These are phyloP conservation scores for Haplosporangium gracile DNA, from an alignment of 192 early-diverging fungal genomes.

Conservation along the genomic window DNA sequence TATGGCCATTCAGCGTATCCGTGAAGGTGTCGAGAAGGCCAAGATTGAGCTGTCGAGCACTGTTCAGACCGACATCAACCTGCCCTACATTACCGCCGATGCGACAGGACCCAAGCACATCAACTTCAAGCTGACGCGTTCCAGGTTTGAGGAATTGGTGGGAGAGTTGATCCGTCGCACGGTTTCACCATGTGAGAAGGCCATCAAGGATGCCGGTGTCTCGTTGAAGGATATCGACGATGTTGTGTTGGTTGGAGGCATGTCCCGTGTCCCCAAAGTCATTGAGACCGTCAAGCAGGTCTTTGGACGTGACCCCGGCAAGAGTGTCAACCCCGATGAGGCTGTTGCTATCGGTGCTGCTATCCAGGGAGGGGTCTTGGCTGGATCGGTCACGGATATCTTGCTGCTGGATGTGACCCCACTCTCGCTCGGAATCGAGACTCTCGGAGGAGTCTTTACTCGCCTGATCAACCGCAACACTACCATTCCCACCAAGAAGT, in stretches of 20 bases:
- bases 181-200: constrained; percentile 93
- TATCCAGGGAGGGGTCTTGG: constrained; percentile 97
- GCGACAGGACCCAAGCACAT: constrained; percentile 95
- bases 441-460: constrained; percentile 98
- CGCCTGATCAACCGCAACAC: constrained; percentile 98
- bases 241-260: constrained; percentile 97
- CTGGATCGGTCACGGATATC: constrained; percentile 96
- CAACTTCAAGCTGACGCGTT: constrained; percentile 92
- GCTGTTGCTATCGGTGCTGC: constrained; percentile 98
- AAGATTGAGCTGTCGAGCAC: constrained; percentile 99
- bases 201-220: constrained; percentile 95
- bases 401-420: constrained; percentile 97
- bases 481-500: constrained; percentile 99
- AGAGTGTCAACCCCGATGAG: constrained; percentile 98
- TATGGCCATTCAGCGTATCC: constrained; percentile 97
- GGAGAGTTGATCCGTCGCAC: constrained; percentile 89
- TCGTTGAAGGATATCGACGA: constrained; percentile 87
- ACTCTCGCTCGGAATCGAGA: constrained; percentile 98
- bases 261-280: constrained; percentile 98
- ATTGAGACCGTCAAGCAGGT: constrained; percentile 90
- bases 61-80: constrained; percentile 95
- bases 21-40: constrained; percentile 98
- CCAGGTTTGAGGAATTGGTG: constrained; percentile 90
- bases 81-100: constrained; percentile 95
- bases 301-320: constrained; percentile 94